These are phyloP conservation scores for Xenosphaeropsis pyriputrescens DNA, from an alignment of 2,329 filamentous ascomycete genomes.

Conservation along the genomic window DNA sequence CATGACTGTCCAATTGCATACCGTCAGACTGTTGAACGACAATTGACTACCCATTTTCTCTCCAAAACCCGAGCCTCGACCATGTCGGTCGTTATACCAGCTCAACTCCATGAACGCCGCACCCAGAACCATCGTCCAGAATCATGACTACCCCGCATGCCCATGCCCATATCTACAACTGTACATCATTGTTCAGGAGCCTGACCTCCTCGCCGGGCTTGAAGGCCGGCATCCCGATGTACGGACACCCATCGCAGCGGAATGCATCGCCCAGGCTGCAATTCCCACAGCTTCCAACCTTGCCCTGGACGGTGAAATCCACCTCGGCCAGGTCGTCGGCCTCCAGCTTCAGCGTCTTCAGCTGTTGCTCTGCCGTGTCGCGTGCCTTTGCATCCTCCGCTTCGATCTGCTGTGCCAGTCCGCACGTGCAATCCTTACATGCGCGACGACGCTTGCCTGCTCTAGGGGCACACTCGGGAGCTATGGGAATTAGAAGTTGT, in stretches of 20 bases:
- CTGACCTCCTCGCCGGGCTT: constrained; percentile 92
- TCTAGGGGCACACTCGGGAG: constrained; percentile 77
- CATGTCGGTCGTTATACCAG: too few species aligned
- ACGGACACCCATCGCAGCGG: constrained; percentile 63
- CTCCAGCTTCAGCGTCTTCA: constrained; percentile 56
- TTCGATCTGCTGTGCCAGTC: constrained; percentile 71
- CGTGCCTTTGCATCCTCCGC: constrained; percentile 68
- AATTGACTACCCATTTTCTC: too few species aligned
- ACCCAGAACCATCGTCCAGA: too few species aligned
- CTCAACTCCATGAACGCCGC: too few species aligned
- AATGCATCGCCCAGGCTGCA: constrained; percentile 89
- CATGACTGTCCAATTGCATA: too few species aligned
- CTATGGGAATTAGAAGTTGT: constrained; percentile 24
- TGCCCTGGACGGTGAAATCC: constrained; percentile 95
- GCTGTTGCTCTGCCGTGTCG: constrained; percentile 42
- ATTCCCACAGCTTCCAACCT: constrained; percentile 88
- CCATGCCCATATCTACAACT: constrained; percentile 39
- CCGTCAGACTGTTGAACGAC: too few species aligned
- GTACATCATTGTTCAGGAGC: constrained; percentile 72
- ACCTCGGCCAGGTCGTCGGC: constrained; percentile 74
- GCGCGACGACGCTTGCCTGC: constrained; percentile 78
- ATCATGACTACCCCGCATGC: too few species aligned
- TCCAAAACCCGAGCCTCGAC: too few species aligned
- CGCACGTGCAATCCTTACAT: constrained; percentile 97
- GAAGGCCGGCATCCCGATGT: constrained; percentile 86